These are phyloP conservation scores for Pseudogymnoascus sp. DNA, from an alignment of 2,329 filamentous ascomycete species.

Conservation along the genomic window DNA sequence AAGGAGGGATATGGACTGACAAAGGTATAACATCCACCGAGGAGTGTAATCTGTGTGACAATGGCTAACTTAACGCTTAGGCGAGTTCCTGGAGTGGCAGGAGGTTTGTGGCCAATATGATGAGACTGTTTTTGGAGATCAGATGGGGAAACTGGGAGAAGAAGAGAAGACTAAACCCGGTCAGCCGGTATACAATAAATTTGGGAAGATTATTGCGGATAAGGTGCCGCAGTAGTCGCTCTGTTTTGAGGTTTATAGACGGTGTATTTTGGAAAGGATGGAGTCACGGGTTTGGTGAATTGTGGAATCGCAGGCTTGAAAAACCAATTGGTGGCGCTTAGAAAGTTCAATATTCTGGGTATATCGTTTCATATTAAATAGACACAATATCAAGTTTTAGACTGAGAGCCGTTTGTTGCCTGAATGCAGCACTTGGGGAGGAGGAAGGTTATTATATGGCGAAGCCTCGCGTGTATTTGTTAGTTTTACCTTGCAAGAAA, in stretches of 20 bases:
- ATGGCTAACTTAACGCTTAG: background rate
- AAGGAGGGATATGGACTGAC: slow-evolving; percentile 48
- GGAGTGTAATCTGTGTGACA: background rate
- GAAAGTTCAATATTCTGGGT: background rate
- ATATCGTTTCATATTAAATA: background rate
- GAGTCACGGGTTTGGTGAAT: background rate
- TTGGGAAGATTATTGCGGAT: slow-evolving; percentile 31
- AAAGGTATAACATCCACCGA: slow-evolving; percentile 21
- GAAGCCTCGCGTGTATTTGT: background rate
- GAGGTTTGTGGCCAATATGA: slow-evolving; percentile 41
- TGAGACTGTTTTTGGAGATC: slow-evolving; percentile 41
- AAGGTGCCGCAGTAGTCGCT: background rate
- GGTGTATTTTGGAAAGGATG: background rate
- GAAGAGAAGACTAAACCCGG: slow-evolving; percentile 24
- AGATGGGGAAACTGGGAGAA: slow-evolving; percentile 34
- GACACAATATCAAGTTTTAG: background rate
- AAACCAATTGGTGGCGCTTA: background rate
- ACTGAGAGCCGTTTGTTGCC: background rate
- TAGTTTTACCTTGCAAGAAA: background rate
- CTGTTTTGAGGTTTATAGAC: background rate
- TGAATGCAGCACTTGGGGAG: background rate
- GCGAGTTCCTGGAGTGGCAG: slow-evolving; percentile 40
- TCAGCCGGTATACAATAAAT: slow-evolving; percentile 33
- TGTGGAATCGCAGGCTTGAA: background rate
- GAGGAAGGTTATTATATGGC: background rate